These are phyloP conservation scores for Candida sp. DNA, from an alignment of 1,139 yeast genomes.

Conservation along the genomic window DNA sequence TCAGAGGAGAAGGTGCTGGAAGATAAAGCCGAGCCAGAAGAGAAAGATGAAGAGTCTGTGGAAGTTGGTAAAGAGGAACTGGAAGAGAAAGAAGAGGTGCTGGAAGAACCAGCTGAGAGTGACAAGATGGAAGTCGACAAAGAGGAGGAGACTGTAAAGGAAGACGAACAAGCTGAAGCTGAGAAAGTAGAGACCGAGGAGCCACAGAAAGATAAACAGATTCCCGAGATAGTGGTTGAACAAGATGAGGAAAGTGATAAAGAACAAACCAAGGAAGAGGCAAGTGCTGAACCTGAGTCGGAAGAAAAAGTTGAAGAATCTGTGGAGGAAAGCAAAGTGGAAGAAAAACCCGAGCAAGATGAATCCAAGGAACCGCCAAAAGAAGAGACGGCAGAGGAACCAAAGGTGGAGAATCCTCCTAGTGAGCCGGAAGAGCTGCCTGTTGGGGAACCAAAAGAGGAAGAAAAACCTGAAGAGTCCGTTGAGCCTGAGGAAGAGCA, in stretches of 20 bases:
- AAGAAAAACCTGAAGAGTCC: conserved; percentile 1
- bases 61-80: conserved; percentile 5
- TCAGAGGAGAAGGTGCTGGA: too few species aligned
- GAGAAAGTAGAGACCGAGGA: conserved; percentile 9
- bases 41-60: conserved; percentile 7
- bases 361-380: background rate
- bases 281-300: background rate
- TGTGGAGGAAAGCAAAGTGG: conserved; percentile 1
- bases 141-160: conserved; percentile 1
- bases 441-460: too few species aligned
- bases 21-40: background rate
- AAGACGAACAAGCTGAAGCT: conserved; percentile 7
- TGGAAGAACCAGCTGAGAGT: conserved; percentile 8
- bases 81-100: conserved; percentile 9
- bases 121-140: conserved; percentile 11
- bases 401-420: too few species aligned
- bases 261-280: background rate
- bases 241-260: background rate
- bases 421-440: too few species aligned
- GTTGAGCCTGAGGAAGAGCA: background rate
- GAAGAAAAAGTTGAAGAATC: background rate
- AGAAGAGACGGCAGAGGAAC: background rate
- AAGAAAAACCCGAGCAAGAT: conserved; percentile 1
- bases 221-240: conserved; percentile 4
- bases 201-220: conserved; percentile 7